Evolutionary conservation across 306 rosid species (phyloP).

Genomic region (Pyrus bretschneideri): DNA sequence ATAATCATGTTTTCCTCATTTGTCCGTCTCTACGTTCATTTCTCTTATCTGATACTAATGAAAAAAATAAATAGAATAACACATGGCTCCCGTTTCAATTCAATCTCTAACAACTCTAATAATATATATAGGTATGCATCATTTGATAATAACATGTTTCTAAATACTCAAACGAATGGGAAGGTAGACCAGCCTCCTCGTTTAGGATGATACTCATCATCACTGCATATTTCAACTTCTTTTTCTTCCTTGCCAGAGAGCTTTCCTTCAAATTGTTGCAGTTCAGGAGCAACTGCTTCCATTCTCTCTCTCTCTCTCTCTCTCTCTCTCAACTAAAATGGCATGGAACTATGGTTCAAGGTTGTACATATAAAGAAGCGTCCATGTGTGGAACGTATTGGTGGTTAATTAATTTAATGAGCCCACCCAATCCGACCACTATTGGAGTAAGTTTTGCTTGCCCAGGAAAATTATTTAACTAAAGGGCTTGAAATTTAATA

Average conservation of each 20-base stretch:
- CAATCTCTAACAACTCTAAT: no score
- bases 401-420: background rate
- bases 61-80: no score
- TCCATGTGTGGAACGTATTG: background rate
- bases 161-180: slow-evolving; percentile 14
- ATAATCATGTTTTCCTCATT: no score
- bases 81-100: no score
- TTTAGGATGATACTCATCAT: background rate
- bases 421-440: background rate
- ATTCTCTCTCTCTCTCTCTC: background rate
- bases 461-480: no score
- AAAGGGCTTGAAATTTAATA: no score
- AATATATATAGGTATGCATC: no score
- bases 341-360: background rate
- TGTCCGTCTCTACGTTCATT: no score
- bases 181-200: slow-evolving; percentile 41
- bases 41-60: no score
- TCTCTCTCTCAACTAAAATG: background rate
- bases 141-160: no score
- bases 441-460: no score
- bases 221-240: background rate
- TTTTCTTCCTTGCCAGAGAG: background rate
- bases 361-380: background rate
- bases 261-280: background rate
- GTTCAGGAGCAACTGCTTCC: background rate